Evolutionary conservation across 1,284 basidiomycete genomes (phyloP).

Genomic region (Ceratorhiza oryzae-sativae): DNA sequence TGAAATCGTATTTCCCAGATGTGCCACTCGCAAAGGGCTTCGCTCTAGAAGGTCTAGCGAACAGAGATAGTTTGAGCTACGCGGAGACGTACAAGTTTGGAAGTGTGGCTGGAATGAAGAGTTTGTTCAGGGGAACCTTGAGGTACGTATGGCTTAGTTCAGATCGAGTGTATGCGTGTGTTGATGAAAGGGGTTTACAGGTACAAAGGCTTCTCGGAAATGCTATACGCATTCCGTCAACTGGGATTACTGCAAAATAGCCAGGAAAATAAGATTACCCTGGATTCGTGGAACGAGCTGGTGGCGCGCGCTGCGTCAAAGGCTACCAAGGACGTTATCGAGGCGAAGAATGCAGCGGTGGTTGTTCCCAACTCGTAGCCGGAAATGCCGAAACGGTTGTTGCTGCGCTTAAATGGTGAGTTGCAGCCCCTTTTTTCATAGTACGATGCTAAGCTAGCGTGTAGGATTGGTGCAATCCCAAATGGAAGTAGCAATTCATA

Average conservation of each 20-base stretch:
- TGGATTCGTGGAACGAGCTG: slow-evolving; percentile 45
- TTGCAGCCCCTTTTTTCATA: background rate
- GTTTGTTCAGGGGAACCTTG: slow-evolving; percentile 86
- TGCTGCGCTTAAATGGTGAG: slow-evolving; percentile 64
- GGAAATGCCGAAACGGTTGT: slow-evolving; percentile 52
- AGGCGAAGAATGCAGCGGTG: background rate
- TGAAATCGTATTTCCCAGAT: slow-evolving; percentile 66
- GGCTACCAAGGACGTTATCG: slow-evolving; percentile 1
- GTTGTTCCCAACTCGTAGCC: slow-evolving; percentile 47
- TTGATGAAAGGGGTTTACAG: slow-evolving; percentile 53
- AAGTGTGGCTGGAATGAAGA: slow-evolving; percentile 59
- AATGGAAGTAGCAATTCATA: slow-evolving; percentile 46
- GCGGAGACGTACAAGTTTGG: slow-evolving; percentile 74
- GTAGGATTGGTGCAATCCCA: slow-evolving; percentile 49
- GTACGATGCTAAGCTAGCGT: background rate
- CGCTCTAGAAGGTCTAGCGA: slow-evolving; percentile 86
- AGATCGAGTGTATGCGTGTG: background rate
- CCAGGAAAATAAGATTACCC: slow-evolving; percentile 49
- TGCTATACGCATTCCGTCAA: slow-evolving; percentile 77
- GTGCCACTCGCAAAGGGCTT: slow-evolving; percentile 74
- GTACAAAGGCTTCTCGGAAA: slow-evolving; percentile 83
- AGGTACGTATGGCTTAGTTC: slow-evolving; percentile 56
- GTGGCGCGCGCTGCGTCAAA: slow-evolving; percentile 41
- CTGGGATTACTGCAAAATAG: slow-evolving; percentile 68
- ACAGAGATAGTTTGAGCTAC: slow-evolving; percentile 86